Evolutionary conservation across 164 flowering plant genomes (phyloP).

Genomic region (Liriodendron chinense): DNA sequence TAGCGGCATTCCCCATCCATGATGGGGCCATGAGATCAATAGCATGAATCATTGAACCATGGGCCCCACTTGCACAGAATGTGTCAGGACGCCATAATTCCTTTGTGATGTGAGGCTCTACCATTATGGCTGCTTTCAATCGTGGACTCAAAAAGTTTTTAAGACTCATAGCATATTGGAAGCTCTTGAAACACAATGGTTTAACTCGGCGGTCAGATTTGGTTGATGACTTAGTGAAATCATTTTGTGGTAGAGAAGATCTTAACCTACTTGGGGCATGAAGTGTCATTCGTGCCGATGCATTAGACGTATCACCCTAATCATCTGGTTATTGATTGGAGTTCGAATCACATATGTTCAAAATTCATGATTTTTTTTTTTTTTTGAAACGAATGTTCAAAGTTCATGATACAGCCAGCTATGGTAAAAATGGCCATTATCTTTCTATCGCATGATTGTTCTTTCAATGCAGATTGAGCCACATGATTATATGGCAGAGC

Average conservation of each 20-base stretch:
- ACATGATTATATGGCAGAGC: conserved; percentile 93
- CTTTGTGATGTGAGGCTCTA: background rate
- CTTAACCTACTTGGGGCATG: too few relatives aligned
- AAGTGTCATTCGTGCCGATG: background rate
- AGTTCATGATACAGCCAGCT: background rate
- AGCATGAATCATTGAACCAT: too few relatives aligned
- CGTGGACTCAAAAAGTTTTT: background rate
- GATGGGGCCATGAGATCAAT: too few relatives aligned
- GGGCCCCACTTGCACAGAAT: too few relatives aligned
- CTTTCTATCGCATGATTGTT: background rate
- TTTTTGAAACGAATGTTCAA: too few relatives aligned
- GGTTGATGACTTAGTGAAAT: background rate
- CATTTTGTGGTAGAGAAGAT: background rate
- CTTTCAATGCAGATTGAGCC: conserved; percentile 73
- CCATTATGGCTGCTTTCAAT: background rate
- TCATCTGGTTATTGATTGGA: background rate
- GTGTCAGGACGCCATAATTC: background rate
- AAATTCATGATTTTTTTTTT: background rate
- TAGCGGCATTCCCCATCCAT: too few relatives aligned
- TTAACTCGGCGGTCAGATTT: background rate
- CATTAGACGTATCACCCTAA: background rate
- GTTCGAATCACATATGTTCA: background rate
- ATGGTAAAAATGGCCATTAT: background rate
- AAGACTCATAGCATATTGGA: too few relatives aligned
- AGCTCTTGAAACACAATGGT: background rate